Evolutionary conservation across 2,329 filamentous ascomycete species (phyloP).

Genomic region (Fusarium subglutinans): DNA sequence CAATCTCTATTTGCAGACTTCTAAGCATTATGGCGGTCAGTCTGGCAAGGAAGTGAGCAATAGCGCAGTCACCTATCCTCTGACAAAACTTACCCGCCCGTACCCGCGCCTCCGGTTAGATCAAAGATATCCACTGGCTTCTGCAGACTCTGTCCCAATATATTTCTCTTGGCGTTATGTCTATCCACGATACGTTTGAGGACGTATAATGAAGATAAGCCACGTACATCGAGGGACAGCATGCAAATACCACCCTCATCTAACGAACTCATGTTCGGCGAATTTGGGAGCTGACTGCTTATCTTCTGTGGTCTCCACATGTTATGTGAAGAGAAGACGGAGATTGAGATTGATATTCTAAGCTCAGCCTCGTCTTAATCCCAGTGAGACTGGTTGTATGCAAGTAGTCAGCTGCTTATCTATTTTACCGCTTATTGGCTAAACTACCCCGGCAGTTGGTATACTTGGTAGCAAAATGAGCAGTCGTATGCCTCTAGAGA

Average conservation of each 20-base stretch:
- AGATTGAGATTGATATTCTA: too few relatives aligned
- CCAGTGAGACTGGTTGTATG: neutral
- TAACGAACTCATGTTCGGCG: neutral
- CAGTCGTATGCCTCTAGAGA: neutral
- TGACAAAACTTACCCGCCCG: neutral
- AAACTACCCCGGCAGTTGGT: neutral
- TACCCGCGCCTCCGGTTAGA: neutral
- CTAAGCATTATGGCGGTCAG: slow-evolving; percentile 7
- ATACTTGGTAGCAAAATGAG: neutral
- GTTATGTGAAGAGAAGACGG: too few relatives aligned
- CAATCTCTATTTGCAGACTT: neutral
- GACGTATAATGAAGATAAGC: neutral
- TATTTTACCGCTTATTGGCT: neutral
- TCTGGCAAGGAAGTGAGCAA: neutral
- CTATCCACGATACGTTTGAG: neutral
- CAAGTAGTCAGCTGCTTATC: neutral
- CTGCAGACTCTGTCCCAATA: rapidly evolving
- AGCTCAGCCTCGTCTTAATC: neutral
- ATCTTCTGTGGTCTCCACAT: too few relatives aligned
- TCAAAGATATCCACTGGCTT: slow-evolving; percentile 5
- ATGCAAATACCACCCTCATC: neutral
- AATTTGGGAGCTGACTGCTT: too few relatives aligned
- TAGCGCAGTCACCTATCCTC: rapidly evolving
- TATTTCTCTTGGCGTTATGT: neutral
- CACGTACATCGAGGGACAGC: neutral